A percentile compares a stretch with the other conserved stretches of the same genome.
Evolutionary conservation across 2,329 filamentous ascomycete genomes (phyloP).

Genomic region (Xylaria sp.): DNA sequence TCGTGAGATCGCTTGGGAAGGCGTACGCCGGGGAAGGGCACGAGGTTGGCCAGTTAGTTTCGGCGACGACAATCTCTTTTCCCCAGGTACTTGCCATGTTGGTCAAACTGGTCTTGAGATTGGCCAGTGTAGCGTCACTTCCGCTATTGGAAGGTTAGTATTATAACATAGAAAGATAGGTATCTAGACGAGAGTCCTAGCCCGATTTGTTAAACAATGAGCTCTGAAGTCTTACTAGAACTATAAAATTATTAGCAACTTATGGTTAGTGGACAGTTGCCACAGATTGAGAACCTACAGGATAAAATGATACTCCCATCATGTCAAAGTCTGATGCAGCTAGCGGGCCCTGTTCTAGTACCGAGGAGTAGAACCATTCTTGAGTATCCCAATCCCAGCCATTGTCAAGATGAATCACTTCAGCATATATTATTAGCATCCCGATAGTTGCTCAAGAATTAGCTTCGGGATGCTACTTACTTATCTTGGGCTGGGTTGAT

Average conservation of each 20-base stretch:
- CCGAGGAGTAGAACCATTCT: slow-evolving; percentile 69
- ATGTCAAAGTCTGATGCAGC: slow-evolving; percentile 72
- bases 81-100: slow-evolving; percentile 71
- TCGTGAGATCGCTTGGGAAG: slow-evolving; percentile 70
- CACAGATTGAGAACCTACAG: slow-evolving; percentile 54
- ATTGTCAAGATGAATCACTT: slow-evolving; percentile 77
- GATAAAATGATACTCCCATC: slow-evolving; percentile 79
- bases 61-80: slow-evolving; percentile 75
- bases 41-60: slow-evolving; percentile 75
- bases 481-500: slow-evolving; percentile 70
- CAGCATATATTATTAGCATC: slow-evolving; percentile 6
- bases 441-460: neutral
- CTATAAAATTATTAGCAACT: slow-evolving; percentile 20
- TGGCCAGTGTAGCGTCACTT: slow-evolving; percentile 66
- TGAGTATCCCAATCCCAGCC: slow-evolving; percentile 78
- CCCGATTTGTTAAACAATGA: neutral
- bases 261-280: neutral
- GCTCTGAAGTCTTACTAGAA: slow-evolving; percentile 36
- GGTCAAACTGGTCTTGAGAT: slow-evolving; percentile 64
- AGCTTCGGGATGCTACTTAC: slow-evolving; percentile 16
- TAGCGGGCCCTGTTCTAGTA: slow-evolving; percentile 34
- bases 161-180: neutral
- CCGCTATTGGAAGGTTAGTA: slow-evolving; percentile 50
- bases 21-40: slow-evolving; percentile 68
- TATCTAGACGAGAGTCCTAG: no score